A percentile compares a stretch with the other conserved stretches of the same genome.
phyloP scores from a whole-genome alignment of 208 protist genomes.

The Vickermania spadyakhi region DNA sequence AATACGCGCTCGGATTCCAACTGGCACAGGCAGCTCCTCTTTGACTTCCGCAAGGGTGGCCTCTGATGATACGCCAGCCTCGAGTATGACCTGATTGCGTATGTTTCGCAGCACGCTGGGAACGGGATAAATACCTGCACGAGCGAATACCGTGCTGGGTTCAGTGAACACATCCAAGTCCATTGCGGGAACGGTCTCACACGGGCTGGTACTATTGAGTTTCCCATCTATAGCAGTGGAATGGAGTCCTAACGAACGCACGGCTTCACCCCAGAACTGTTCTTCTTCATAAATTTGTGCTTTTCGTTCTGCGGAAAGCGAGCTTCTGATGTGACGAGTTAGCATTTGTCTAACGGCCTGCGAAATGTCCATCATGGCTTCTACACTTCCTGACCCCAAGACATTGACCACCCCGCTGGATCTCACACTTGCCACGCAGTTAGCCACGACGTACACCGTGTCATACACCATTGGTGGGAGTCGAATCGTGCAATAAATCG shows the following conservation, averaged over 20 bases:
- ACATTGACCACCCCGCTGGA: not conserved
- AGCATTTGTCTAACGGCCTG: not conserved
- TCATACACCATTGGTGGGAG: constrained; percentile 20
- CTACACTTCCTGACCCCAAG: not conserved
- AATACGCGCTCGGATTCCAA: too few species aligned
- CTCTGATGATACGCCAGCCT: too few species aligned
- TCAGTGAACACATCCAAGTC: too few species aligned
- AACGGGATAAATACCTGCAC: not conserved
- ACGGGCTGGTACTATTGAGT: too few species aligned
- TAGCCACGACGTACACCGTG: not conserved
- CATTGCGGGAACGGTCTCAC: too few species aligned
- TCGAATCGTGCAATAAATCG: constrained; percentile 15
- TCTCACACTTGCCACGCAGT: not conserved
- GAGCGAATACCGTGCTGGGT: not conserved
- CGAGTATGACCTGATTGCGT: too few species aligned
- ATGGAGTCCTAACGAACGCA: too few species aligned
- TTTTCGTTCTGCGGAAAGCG: not conserved
- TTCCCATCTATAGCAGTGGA: too few species aligned
- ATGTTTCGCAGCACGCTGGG: not conserved
- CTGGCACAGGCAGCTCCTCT: too few species aligned
- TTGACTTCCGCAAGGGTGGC: too few species aligned
- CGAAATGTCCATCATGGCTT: not conserved
- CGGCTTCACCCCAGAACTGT: too few species aligned
- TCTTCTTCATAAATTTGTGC: not conserved
- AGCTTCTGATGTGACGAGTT: not conserved